Conservation (phyloP, 1,284 basidiomycete genomes). For the Heterobasidion occidentale region DNA sequence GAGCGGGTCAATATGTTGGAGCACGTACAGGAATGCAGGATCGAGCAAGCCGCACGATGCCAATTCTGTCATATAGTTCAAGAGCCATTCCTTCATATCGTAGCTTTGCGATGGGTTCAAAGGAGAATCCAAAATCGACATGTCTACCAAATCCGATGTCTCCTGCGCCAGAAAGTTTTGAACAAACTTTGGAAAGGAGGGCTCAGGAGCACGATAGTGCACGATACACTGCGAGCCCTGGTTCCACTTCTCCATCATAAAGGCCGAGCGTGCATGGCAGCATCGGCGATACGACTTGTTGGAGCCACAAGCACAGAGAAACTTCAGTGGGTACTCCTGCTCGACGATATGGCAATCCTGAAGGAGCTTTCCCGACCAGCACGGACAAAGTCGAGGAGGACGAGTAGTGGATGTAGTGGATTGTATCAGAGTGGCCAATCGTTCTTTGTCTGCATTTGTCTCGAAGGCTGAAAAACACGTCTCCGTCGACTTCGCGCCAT, state of each 20-base stretch:
- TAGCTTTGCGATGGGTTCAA: too few relatives aligned
- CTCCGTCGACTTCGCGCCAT: not conserved
- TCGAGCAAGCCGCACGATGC: not conserved
- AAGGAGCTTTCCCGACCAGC: not conserved
- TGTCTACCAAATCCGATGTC: not conserved
- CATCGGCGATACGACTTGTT: not conserved
- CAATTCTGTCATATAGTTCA: not conserved
- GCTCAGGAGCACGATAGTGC: not conserved
- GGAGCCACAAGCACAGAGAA: not conserved
- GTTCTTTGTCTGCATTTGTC: not conserved
- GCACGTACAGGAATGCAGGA: not conserved
- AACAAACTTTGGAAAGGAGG: too few relatives aligned
- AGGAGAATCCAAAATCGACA: too few relatives aligned
- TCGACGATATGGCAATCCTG: not conserved
- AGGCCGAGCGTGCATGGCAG: not conserved
- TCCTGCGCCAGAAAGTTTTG: too few relatives aligned
- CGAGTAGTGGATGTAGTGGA: not conserved
- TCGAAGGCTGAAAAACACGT: not conserved
- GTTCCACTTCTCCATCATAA: not conserved
- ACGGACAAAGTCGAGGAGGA: not conserved
- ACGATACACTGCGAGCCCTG: not conserved
- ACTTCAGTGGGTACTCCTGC: not conserved
- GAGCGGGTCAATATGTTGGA: not conserved
- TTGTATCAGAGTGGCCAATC: not conserved
- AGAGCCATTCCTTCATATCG: too few relatives aligned